Evolutionary conservation across 345 rosid species (phyloP).

Genomic region (Rhodamnia rubescens): DNA sequence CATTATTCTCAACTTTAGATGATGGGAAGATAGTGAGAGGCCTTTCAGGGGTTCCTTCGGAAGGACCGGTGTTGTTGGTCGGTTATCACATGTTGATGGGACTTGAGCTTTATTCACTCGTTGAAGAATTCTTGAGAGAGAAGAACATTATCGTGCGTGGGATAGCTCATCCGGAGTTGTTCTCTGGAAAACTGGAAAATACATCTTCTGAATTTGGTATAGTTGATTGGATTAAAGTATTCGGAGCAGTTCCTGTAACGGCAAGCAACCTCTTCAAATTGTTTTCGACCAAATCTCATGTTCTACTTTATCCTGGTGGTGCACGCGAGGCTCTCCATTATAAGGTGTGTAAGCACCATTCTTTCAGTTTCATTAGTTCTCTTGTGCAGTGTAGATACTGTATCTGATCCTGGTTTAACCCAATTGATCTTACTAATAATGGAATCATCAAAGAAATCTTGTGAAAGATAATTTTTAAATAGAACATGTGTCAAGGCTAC

Average conservation of each 20-base stretch:
- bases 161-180: conserved; percentile 52
- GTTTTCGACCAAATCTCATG: conserved; percentile 52
- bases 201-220: conserved; percentile 13
- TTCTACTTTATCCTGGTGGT: conserved; percentile 88
- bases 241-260: conserved; percentile 64
- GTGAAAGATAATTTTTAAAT: neutral
- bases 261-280: conserved; percentile 57
- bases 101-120: conserved; percentile 39
- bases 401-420: neutral
- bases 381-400: neutral
- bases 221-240: conserved; percentile 38
- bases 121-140: conserved; percentile 48
- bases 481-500: neutral
- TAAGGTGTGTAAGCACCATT: conserved; percentile 28
- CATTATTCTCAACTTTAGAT: conserved; percentile 57
- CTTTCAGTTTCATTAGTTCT: neutral
- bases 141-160: conserved; percentile 60
- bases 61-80: conserved; percentile 72
- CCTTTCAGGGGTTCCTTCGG: conserved; percentile 60
- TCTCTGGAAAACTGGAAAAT: conserved; percentile 7
- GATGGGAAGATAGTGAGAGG: conserved; percentile 70
- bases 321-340: conserved; percentile 73
- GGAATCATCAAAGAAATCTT: neutral
- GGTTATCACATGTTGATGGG: conserved; percentile 86
- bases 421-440: neutral